Base-by-base conservation (phyloP, 495 filamentous ascomycete genomes). In the Neurospora sp. region DNA sequence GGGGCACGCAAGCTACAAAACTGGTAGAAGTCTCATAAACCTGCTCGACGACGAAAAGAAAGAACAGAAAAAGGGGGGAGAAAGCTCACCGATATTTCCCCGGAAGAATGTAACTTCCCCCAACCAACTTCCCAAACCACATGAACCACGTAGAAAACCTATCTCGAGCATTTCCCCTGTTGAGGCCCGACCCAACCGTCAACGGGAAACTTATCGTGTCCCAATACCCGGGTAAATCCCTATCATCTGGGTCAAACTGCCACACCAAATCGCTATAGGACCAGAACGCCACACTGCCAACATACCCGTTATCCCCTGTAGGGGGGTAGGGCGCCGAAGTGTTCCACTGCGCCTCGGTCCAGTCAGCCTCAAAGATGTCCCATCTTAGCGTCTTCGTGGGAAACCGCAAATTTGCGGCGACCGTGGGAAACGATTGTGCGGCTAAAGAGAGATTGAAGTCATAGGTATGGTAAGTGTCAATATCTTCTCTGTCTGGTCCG, bases 71-170 rank as follows among this genome's bases (percentile, higher is more conserved):
- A 37, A 42, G 4, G n/a, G 14, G 37, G 37, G 16, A 7, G 22
- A 14, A 61, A 42, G 71, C 78, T 77, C 69, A 82, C 71, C 73
- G 77, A 69, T 83, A 83, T 37, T 82, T 80, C 16, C 82, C 82
- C 20, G 78, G 75, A 27, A 74, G 74, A 45, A 83, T 79, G 10
- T 78, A 76, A 18, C 73, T 77, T 10, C 82, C 82, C 38, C 80
- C 75, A 3, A 73, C 77, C 72, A 83, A 68, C 71, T 78, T 75
- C 20, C 82, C 82, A 5, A 77, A 76, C 82, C 82, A n/a, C n/a
- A n/a, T n/a, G n/a, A n/a, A n/a, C n/a, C n/a, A n/a, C n/a, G n/a
- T n/a, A n/a, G n/a, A n/a, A n/a, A n/a, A n/a, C n/a, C n/a, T n/a
- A n/a, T n/a, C n/a, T n/a, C n/a, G n/a, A n/a, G n/a, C n/a, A n/a